These are phyloP conservation scores for Cystobasidium ongulense DNA, from an alignment of 768 basidiomycete species.

Conservation along the genomic window DNA sequence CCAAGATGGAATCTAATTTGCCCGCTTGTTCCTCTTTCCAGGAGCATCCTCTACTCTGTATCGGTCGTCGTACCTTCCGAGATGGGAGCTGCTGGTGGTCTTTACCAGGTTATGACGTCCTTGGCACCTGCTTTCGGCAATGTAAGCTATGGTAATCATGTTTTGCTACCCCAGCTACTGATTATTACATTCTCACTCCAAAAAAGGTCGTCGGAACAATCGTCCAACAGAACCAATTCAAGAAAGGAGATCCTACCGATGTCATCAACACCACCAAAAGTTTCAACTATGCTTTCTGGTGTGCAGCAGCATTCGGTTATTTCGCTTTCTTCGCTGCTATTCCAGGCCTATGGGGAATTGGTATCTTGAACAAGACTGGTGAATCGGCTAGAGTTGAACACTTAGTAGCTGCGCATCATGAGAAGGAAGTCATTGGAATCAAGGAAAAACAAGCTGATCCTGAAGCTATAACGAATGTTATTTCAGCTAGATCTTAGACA, in stretches of 20 bases:
- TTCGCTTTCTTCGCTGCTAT: conserved; percentile 15
- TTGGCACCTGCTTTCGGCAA: conserved; percentile 30
- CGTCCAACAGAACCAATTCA: conserved; percentile 5
- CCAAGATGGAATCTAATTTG: not conserved
- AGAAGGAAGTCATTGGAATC: conserved; percentile 3
- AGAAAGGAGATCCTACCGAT: conserved; percentile 1
- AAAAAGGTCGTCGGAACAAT: conserved; percentile 1
- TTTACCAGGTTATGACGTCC: conserved; percentile 31
- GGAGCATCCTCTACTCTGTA: conserved; percentile 27
- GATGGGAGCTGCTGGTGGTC: conserved; percentile 22
- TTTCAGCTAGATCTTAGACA: not conserved
- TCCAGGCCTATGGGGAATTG: conserved; percentile 25
- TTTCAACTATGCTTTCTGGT: conserved; percentile 12
- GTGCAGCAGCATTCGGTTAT: not conserved
- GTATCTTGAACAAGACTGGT: conserved; percentile 22
- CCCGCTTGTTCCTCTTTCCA: not conserved
- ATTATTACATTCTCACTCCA: not conserved
- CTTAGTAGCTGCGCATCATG: conserved; percentile 16
- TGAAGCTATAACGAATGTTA: conserved; percentile 2
- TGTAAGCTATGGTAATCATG: not conserved
- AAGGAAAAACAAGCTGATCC: conserved; percentile 1
- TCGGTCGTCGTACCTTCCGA: conserved; percentile 31
- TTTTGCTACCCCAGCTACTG: not conserved
- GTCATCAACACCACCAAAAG: not conserved
- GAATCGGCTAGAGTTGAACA: conserved; percentile 19